A percentile compares a stretch with the other conserved stretches of the same genome.
These are phyloP conservation scores for Metarhizium album DNA, from an alignment of 2,329 filamentous ascomycete species.

Conservation along the genomic window DNA sequence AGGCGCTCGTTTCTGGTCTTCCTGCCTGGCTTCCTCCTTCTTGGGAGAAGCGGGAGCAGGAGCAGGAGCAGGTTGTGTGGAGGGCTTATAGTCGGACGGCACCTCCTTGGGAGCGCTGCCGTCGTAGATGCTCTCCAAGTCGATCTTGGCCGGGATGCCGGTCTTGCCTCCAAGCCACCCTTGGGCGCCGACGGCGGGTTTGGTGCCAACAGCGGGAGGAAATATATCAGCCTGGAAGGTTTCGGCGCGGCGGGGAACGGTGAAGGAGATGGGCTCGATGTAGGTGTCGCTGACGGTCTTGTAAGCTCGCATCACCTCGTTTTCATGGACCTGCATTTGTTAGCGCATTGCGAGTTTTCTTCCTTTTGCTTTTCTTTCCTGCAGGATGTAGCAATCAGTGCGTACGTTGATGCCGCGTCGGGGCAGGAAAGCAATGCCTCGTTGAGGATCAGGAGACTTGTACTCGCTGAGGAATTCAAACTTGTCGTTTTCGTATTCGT, in stretches of 20 bases:
- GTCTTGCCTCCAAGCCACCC: slow-evolving; percentile 88
- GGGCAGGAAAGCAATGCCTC: slow-evolving; percentile 87
- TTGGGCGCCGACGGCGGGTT: slow-evolving; percentile 65
- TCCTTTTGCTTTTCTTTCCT: no score
- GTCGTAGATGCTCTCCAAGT: slow-evolving; percentile 84
- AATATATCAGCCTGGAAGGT: slow-evolving; percentile 97
- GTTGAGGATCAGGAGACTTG: slow-evolving; percentile 91
- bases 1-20: slow-evolving; percentile 41
- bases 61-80: slow-evolving; percentile 30
- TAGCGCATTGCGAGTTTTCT: slow-evolving; percentile 7
- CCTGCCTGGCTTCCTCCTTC: slow-evolving; percentile 30
- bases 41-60: slow-evolving; percentile 28
- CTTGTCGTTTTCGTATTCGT: slow-evolving; percentile 96
- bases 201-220: slow-evolving; percentile 70
- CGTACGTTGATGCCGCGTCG: slow-evolving; percentile 85
- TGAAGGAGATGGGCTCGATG: slow-evolving; percentile 96
- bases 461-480: slow-evolving; percentile 96
- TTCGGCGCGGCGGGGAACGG: slow-evolving; percentile 85
- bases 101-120: slow-evolving; percentile 72
- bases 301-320: slow-evolving; percentile 90
- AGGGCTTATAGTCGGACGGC: slow-evolving; percentile 54
- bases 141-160: slow-evolving; percentile 79
- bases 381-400: slow-evolving; percentile 6
- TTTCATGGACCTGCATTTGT: slow-evolving; percentile 64
- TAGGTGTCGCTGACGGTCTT: slow-evolving; percentile 94